A percentile compares a stretch with the other conserved stretches of the same genome.
Evolutionary conservation across 257 asterid species (phyloP).

Genomic region (Primulina huaijiensis): DNA sequence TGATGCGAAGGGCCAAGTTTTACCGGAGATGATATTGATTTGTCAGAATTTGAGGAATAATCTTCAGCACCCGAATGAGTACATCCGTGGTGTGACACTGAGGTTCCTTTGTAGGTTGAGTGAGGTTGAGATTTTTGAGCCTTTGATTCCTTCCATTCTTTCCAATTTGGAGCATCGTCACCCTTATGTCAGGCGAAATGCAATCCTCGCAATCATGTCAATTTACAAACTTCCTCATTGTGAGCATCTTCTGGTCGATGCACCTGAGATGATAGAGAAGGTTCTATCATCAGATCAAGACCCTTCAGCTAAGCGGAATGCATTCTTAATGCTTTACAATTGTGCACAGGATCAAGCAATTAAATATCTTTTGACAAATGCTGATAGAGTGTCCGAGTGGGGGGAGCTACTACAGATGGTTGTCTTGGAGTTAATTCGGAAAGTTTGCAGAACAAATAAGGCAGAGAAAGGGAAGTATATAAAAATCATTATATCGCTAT

Average conservation of each 20-base stretch:
- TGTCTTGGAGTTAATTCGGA: slow-evolving; percentile 79
- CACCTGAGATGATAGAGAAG: slow-evolving; percentile 93
- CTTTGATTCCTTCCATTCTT: slow-evolving; percentile 78
- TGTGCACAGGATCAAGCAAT: slow-evolving; percentile 89
- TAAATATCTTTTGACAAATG: slow-evolving; percentile 68
- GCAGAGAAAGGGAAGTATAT: slow-evolving; percentile 89
- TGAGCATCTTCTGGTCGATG: slow-evolving; percentile 85
- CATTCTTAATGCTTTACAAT: slow-evolving; percentile 87
- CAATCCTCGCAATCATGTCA: slow-evolving; percentile 83
- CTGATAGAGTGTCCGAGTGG: slow-evolving; percentile 84
- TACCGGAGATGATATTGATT: slow-evolving; percentile 93
- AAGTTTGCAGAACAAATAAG: slow-evolving; percentile 89
- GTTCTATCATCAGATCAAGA: slow-evolving; percentile 83
- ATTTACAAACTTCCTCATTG: slow-evolving; percentile 90
- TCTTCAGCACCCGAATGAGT: slow-evolving; percentile 91
- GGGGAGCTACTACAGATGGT: slow-evolving; percentile 89
- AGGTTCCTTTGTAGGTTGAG: slow-evolving; percentile 90
- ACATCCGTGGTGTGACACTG: slow-evolving; percentile 82
- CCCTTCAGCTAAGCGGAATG: slow-evolving; percentile 83
- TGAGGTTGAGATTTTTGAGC: slow-evolving; percentile 85
- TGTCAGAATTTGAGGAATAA: slow-evolving; percentile 87
- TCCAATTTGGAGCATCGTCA: slow-evolving; percentile 84
- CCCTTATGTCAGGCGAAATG: slow-evolving; percentile 78
- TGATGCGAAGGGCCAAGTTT: slow-evolving; percentile 68
- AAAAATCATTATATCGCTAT: slow-evolving; percentile 74